Conservation (phyloP, 352 stramenopile genomes). For the Thalassiosira hispida region DNA sequence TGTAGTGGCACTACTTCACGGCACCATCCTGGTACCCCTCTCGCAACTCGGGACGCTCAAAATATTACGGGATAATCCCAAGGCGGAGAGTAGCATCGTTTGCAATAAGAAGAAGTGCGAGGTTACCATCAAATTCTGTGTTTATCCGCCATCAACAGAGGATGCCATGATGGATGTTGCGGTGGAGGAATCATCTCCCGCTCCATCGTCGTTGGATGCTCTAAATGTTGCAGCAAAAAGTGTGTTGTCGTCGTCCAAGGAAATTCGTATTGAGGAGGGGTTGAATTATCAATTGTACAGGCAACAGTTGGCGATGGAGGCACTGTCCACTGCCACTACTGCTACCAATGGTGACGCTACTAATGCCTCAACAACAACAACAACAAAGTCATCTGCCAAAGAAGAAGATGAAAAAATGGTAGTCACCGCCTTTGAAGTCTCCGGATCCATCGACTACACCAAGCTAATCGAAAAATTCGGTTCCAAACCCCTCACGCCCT, state of each 20-base stretch:
- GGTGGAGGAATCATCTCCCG: not conserved
- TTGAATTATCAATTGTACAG: slow-evolving; percentile 28
- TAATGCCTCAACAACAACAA: not conserved
- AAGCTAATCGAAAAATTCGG: slow-evolving; percentile 99
- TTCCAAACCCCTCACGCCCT: slow-evolving; percentile 91
- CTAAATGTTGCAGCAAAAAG: slow-evolving; percentile 15
- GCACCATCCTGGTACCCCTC: slow-evolving; percentile 6
- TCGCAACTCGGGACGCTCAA: slow-evolving; percentile 12
- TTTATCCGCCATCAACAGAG: slow-evolving; percentile 15
- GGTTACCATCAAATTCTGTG: slow-evolving; percentile 72
- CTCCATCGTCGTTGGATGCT: not conserved
- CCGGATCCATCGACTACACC: slow-evolving; percentile 98
- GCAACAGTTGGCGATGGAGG: slow-evolving; percentile 30
- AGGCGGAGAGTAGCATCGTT: slow-evolving; percentile 34
- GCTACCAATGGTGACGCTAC: slow-evolving; percentile 9
- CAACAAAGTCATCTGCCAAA: not conserved
- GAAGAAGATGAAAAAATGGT: slow-evolving; percentile 70
- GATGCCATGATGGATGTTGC: not conserved
- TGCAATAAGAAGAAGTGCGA: slow-evolving; percentile 64
- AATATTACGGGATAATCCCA: slow-evolving; percentile 40
- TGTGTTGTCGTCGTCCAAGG: slow-evolving; percentile 19
- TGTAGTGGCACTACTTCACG: slow-evolving; percentile 26
- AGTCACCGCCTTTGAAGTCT: slow-evolving; percentile 83
- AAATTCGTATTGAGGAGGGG: slow-evolving; percentile 41
- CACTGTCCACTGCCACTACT: not conserved